These are phyloP conservation scores for Suillus americanus DNA, from an alignment of 768 basidiomycete species.

Conservation along the genomic window DNA sequence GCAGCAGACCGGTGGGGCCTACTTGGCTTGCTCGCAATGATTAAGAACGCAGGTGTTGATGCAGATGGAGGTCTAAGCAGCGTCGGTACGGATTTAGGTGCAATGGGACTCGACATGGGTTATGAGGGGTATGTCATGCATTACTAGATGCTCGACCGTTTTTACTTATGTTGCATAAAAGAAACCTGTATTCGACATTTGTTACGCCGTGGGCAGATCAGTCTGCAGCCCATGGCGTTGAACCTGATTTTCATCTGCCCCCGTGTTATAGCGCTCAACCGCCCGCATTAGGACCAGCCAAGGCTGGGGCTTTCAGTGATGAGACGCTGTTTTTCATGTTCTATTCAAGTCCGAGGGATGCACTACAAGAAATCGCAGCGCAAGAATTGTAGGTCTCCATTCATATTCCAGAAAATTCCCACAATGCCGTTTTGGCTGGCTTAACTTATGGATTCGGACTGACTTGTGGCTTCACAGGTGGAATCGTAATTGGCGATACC, in stretches of 20 bases:
- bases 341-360: slow-evolving; percentile 90
- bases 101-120: slow-evolving; percentile 89
- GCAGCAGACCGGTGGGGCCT: slow-evolving; percentile 97
- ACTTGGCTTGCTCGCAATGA: slow-evolving; percentile 79
- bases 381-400: slow-evolving; percentile 80
- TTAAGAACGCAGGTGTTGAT: slow-evolving; percentile 76
- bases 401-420: not conserved
- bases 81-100: slow-evolving; percentile 88
- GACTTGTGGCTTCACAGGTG: slow-evolving; percentile 48
- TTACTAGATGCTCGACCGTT: slow-evolving; percentile 16
- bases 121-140: slow-evolving; percentile 67
- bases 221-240: slow-evolving; percentile 78
- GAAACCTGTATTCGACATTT: slow-evolving; percentile 88
- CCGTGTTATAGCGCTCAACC: slow-evolving; percentile 92
- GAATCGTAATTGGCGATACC: slow-evolving; percentile 95
- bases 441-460: slow-evolving; percentile 7
- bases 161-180: slow-evolving; percentile 34
- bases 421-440: not conserved
- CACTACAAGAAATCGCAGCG: slow-evolving; percentile 90
- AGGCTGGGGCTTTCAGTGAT: slow-evolving; percentile 86
- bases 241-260: slow-evolving; percentile 91
- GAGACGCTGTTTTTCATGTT: slow-evolving; percentile 99
- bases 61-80: slow-evolving; percentile 79
- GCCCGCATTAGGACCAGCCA: slow-evolving; percentile 76
- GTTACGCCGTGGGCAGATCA: slow-evolving; percentile 97